phyloP scores from a whole-genome alignment of 2,329 filamentous ascomycete genomes.

The Cyphellophora attinorum region DNA sequence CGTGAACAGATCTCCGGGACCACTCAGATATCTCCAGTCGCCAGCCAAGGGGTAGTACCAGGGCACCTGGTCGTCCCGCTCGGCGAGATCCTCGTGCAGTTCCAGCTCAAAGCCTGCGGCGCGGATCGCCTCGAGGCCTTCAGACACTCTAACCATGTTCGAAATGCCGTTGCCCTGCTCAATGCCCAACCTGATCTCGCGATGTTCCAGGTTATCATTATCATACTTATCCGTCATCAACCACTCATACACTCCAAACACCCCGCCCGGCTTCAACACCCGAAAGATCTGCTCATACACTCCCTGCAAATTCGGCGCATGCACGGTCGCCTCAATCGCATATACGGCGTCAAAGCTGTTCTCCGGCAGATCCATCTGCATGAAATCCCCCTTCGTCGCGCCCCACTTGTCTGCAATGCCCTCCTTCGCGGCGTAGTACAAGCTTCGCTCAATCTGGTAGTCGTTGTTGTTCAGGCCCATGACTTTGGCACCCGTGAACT shows the following conservation, averaged over 20 bases:
- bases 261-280: constrained; percentile 88
- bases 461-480: constrained; percentile 97
- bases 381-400: constrained; percentile 95
- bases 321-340: constrained; percentile 93
- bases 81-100: constrained; percentile 77
- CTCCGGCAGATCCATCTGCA: constrained; percentile 95
- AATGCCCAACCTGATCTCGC: constrained; percentile 84
- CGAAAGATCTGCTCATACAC: constrained; percentile 93
- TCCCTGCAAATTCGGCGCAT: constrained; percentile 80
- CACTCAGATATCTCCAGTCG: constrained; percentile 72
- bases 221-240: constrained; percentile 95
- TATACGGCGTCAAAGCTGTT: constrained; percentile 92
- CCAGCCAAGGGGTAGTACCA: constrained; percentile 94
- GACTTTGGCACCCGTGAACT: constrained; percentile 84
- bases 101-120: constrained; percentile 77
- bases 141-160: constrained; percentile 86
- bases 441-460: constrained; percentile 96
- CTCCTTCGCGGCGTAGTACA: constrained; percentile 71
- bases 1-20: constrained; percentile 61
- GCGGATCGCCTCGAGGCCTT: constrained; percentile 74
- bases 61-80: constrained; percentile 62
- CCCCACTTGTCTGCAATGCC: constrained; percentile 67
- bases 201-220: constrained; percentile 76
- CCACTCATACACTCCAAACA: constrained; percentile 98
- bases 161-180: constrained; percentile 94